phyloP scores from a whole-genome alignment of 352 stramenopile species.

The Phytopythium cucurbitacearum region DNA sequence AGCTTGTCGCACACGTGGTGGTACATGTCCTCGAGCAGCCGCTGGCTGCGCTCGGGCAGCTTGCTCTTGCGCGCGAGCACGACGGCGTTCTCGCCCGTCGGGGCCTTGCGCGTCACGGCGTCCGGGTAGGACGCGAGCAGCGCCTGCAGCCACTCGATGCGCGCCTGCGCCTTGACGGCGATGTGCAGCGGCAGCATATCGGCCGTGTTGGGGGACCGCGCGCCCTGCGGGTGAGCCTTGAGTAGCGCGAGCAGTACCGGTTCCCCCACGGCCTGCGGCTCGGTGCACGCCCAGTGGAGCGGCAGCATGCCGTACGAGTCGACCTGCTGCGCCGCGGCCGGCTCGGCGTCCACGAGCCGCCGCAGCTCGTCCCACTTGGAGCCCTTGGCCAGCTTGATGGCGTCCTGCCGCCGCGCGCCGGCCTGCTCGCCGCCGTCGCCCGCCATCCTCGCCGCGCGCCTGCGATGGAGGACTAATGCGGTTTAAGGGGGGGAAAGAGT shows the following conservation, averaged over 20 bases:
- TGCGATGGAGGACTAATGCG: background rate
- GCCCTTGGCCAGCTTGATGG: slow-evolving; percentile 80
- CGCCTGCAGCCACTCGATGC: slow-evolving; percentile 85
- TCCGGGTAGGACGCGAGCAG: slow-evolving; percentile 80
- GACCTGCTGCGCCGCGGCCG: slow-evolving; percentile 59
- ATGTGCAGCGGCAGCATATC: slow-evolving; percentile 87
- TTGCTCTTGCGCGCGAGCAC: slow-evolving; percentile 60
- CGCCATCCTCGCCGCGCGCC: background rate
- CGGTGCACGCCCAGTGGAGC: slow-evolving; percentile 85
- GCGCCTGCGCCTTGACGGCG: slow-evolving; percentile 82
- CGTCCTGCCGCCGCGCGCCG: slow-evolving; percentile 63
- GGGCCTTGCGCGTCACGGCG: slow-evolving; percentile 71
- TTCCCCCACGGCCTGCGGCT: slow-evolving; percentile 73
- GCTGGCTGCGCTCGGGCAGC: slow-evolving; percentile 54
- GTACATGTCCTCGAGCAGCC: slow-evolving; percentile 85
- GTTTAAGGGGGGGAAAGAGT: no score
- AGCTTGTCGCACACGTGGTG: slow-evolving; percentile 77
- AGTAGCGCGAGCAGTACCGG: slow-evolving; percentile 68
- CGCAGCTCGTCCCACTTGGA: slow-evolving; percentile 79
- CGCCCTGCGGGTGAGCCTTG: slow-evolving; percentile 72
- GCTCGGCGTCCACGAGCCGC: slow-evolving; percentile 68
- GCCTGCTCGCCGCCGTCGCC: slow-evolving; percentile 6
- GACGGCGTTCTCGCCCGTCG: slow-evolving; percentile 70
- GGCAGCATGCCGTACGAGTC: slow-evolving; percentile 87
- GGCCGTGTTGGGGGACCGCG: slow-evolving; percentile 64